Base-by-base conservation (phyloP, 1,284 basidiomycete genomes). In the Microbotryomycetes sp. region DNA sequence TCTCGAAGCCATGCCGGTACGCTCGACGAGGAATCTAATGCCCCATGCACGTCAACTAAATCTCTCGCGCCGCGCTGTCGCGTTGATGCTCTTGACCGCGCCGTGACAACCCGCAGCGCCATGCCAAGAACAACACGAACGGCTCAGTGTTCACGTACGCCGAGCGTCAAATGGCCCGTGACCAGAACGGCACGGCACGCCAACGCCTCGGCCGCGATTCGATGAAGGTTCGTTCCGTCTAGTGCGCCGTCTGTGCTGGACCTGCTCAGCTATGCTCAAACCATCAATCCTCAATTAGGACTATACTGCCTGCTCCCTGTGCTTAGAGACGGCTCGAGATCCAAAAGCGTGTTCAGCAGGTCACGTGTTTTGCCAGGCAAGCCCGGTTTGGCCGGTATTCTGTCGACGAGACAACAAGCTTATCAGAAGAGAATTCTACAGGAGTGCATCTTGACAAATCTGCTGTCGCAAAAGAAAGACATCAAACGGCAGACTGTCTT, bases 321-420 rank as follows among this genome's bases (percentile, higher is more conserved):
- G 67, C 58, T 52, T 68, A 16, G n/a, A 48, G 1, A 52, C 54
- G 21, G 89, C 88, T 4, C 76, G 85, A 51, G 85, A 89, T 56
- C 89, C 91, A 0, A 79, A 91, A 29, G 82, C 85, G 11, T 97
- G 92, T 72, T 76, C 82, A 27, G 81, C 87, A 59, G 92, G 93
- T 0, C 92, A 97, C 75, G 71, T 96, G 54, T 80, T 78, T 76
- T 97, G 92, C 81, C 89, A 87, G 71, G 90, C 93, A 75, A 90
- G 91, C 72, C 84, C 16, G n/a, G n/a, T n/a, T n/a, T n/a, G n/a
- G n/a, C 82, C 84, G 0, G 87, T 88, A 72, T 81, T 89, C 30
- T 60, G 3, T 47, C n/a, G n/a, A 51, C 56, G 16, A n/a, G 16
- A 5, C 21, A 15, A 5, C 4, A 6, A 61, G 11, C 35, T 16